Percentiles rank a stretch among this genome's conserved stretches.
Conservation (phyloP, 257 asterid genomes). For the Thymus mandschuricus region DNA sequence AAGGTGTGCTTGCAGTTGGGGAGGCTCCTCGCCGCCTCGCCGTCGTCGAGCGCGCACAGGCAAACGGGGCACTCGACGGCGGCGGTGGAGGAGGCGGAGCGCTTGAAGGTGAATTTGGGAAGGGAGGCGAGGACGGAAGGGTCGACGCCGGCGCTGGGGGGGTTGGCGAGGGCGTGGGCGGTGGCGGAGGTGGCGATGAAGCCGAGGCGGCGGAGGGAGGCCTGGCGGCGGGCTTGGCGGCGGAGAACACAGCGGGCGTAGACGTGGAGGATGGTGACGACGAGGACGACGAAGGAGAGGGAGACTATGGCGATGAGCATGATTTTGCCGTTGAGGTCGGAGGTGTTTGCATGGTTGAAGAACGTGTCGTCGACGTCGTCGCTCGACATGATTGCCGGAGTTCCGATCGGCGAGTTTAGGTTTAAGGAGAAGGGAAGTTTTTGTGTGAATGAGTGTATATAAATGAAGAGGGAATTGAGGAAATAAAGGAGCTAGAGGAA, state of each 20-base stretch:
- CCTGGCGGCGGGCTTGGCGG: slow-evolving; percentile 69
- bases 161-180: slow-evolving; percentile 34
- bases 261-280: slow-evolving; percentile 66
- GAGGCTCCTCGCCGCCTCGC: slow-evolving; percentile 60
- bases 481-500: no score
- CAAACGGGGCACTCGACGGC: slow-evolving; percentile 75
- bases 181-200: slow-evolving; percentile 37
- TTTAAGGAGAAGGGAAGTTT: no score
- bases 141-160: slow-evolving; percentile 61
- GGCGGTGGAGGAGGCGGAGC: neutral
- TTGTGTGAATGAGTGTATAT: no score
- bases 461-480: no score
- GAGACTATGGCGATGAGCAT: slow-evolving; percentile 76
- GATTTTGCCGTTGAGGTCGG: slow-evolving; percentile 60
- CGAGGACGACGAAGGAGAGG: slow-evolving; percentile 55
- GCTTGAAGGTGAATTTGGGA: slow-evolving; percentile 51
- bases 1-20: slow-evolving; percentile 83
- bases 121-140: slow-evolving; percentile 52
- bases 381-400: slow-evolving; percentile 40
- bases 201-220: slow-evolving; percentile 42
- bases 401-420: no score
- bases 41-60: slow-evolving; percentile 57
- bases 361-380: slow-evolving; percentile 26
- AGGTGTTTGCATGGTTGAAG: neutral
- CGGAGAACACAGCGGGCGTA: slow-evolving; percentile 69